Evolutionary conservation across 1,284 basidiomycete species (phyloP).

Genomic region (Tetrapyrgos nigripes): DNA sequence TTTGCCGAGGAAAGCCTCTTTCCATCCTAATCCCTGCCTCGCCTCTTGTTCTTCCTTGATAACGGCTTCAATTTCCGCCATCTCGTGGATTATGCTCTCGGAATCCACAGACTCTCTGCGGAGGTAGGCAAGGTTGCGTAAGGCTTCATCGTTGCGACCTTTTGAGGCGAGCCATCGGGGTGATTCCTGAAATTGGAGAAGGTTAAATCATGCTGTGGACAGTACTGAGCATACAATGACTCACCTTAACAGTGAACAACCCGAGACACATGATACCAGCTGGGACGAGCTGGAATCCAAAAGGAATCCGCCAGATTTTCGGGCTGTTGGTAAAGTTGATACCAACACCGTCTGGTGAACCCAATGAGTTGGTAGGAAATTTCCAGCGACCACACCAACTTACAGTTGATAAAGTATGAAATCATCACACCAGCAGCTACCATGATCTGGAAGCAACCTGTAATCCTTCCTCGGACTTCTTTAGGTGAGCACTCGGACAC

Average conservation of each 20-base stretch:
- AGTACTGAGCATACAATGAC: conserved; percentile 40
- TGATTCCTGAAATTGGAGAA: conserved; percentile 51
- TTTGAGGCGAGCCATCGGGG: conserved; percentile 56
- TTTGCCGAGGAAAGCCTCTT: conserved; percentile 65
- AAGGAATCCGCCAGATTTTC: conserved; percentile 75
- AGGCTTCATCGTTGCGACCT: conserved; percentile 46
- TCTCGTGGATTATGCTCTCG: conserved; percentile 46
- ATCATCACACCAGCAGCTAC: conserved; percentile 61
- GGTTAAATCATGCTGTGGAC: conserved; percentile 40
- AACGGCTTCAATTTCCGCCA: conserved; percentile 64
- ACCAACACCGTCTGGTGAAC: conserved; percentile 60
- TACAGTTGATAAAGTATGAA: conserved; percentile 80
- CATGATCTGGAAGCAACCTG: conserved; percentile 73
- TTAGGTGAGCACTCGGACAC: conserved; percentile 74
- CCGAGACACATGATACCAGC: conserved; percentile 80
- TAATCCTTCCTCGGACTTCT: conserved; percentile 62
- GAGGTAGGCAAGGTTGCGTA: conserved; percentile 49
- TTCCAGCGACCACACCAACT: conserved; percentile 26
- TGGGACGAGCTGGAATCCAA: conserved; percentile 79
- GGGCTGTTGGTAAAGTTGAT: conserved; percentile 55
- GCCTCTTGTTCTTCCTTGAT: conserved; percentile 58
- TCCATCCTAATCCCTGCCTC: conserved; percentile 53
- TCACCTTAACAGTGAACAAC: conserved; percentile 63
- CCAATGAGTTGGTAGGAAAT: neutral
- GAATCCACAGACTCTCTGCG: conserved; percentile 51